Percentiles rank a stretch among this genome's conserved stretches.
Conservation (phyloP, 768 basidiomycete species). For the Naematelia encephala region DNA sequence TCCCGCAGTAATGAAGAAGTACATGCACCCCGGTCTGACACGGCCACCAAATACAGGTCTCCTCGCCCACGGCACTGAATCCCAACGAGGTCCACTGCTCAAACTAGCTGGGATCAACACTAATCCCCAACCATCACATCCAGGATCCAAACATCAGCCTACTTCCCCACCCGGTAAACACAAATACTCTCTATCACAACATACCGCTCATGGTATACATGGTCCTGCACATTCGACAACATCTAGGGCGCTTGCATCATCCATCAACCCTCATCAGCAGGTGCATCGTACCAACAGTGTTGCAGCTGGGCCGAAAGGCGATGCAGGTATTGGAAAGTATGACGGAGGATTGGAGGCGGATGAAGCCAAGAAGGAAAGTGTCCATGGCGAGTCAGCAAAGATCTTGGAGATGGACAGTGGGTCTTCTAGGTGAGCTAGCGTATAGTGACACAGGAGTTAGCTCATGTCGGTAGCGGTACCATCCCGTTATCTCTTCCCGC, state of each 20-base stretch:
- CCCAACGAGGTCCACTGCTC: constrained; percentile 40
- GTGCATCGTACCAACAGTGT: constrained; percentile 4
- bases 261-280: constrained; percentile 17
- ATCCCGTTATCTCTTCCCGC: constrained; percentile 74
- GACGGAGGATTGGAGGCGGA: constrained; percentile 96
- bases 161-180: constrained; percentile 18
- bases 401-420: constrained; percentile 81
- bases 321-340: constrained; percentile 64
- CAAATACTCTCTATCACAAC: constrained; percentile 26
- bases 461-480: constrained; percentile 15
- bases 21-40: constrained; percentile 44
- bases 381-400: constrained; percentile 73
- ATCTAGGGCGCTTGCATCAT: constrained; percentile 29
- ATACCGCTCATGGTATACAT: constrained; percentile 50
- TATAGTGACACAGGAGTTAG: constrained; percentile 1
- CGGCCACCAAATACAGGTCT: constrained; percentile 43
- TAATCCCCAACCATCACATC: background rate
- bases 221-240: constrained; percentile 51
- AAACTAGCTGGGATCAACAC: constrained; percentile 48
- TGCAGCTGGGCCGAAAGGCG: constrained; percentile 8
- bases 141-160: constrained; percentile 8
- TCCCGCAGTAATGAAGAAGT: constrained; percentile 42
- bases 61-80: constrained; percentile 7
- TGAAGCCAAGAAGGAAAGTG: constrained; percentile 60
- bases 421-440: constrained; percentile 19